Evolutionary conservation across 2,329 filamentous ascomycete species (phyloP).

Genomic region (Ophiocordyceps robertsii): DNA sequence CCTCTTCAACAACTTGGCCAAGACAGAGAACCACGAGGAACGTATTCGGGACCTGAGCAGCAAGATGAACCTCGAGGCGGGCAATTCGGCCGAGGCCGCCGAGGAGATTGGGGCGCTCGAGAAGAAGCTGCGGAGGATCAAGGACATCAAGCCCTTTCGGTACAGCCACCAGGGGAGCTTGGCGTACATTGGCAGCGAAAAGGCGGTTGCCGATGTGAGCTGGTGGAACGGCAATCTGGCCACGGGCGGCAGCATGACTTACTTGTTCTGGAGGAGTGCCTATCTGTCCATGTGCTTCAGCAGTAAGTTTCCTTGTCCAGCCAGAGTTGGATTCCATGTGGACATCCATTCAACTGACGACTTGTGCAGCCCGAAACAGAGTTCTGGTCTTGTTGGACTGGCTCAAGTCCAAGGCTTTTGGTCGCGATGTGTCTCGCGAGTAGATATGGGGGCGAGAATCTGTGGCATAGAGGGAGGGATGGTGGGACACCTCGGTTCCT

Average conservation of each 20-base stretch:
- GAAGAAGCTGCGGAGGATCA: conserved; percentile 75
- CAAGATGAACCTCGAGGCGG: conserved; percentile 44
- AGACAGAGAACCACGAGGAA: conserved; percentile 69
- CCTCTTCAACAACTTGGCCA: conserved; percentile 98
- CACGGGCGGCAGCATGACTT: conserved; percentile 84
- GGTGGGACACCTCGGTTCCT: background rate
- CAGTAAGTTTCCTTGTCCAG: conserved; percentile 49
- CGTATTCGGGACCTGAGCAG: conserved; percentile 59
- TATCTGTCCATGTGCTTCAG: conserved; percentile 99
- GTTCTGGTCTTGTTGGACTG: conserved; percentile 88
- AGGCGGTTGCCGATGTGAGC: conserved; percentile 91
- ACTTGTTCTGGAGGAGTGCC: conserved; percentile 95
- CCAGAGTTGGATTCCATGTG: too few species aligned
- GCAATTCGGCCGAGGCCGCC: conserved; percentile 53
- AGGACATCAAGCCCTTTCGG: conserved; percentile 94
- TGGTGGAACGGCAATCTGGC: conserved; percentile 98
- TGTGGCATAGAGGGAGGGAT: background rate
- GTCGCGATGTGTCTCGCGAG: conserved; percentile 83
- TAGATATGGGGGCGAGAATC: conserved; percentile 23
- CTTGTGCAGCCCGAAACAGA: conserved; percentile 66
- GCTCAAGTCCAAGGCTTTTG: conserved; percentile 94
- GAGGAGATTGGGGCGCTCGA: conserved; percentile 74
- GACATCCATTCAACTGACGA: conserved; percentile 5
- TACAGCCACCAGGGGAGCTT: conserved; percentile 96
- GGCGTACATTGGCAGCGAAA: conserved; percentile 96